Evolutionary conservation across 306 rosid genomes (phyloP).

Genomic region (Medicago arabica): DNA sequence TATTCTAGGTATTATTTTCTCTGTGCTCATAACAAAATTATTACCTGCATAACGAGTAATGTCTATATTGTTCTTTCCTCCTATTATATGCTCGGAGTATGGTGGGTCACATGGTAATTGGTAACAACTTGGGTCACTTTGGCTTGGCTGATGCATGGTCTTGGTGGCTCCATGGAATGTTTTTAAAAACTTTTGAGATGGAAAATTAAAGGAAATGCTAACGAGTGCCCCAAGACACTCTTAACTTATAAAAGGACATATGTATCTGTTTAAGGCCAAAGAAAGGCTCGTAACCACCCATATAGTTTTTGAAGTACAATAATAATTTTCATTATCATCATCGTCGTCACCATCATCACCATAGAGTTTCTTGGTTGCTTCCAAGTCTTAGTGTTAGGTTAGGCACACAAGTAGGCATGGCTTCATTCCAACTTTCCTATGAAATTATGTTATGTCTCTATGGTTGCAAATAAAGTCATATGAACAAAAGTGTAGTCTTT

Average conservation of each 20-base stretch:
- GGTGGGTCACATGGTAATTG: neutral
- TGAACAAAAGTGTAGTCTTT: neutral
- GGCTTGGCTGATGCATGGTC: slow-evolving; percentile 9
- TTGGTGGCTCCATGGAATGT: neutral
- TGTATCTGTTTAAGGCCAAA: neutral
- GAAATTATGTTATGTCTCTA: slow-evolving; percentile 9
- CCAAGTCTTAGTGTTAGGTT: slow-evolving; percentile 24
- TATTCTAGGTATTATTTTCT: slow-evolving; percentile 46
- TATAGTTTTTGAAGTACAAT: neutral
- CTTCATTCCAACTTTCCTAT: slow-evolving; percentile 24
- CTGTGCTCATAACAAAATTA: too few species aligned
- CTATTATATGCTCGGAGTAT: neutral
- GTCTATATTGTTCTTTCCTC: neutral
- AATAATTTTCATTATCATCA: neutral
- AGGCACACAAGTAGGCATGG: slow-evolving; percentile 30
- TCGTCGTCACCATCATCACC: too few species aligned
- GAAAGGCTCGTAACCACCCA: neutral
- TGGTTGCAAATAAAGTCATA: neutral
- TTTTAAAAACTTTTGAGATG: slow-evolving; percentile 9
- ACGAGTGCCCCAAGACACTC: too few species aligned
- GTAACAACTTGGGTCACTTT: neutral
- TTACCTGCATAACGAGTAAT: neutral
- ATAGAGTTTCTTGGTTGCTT: slow-evolving; percentile 33
- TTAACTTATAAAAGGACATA: neutral
- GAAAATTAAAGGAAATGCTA: neutral